Evolutionary conservation across 805 yeast species (phyloP).

Genomic region (Yarrowia sp.): DNA sequence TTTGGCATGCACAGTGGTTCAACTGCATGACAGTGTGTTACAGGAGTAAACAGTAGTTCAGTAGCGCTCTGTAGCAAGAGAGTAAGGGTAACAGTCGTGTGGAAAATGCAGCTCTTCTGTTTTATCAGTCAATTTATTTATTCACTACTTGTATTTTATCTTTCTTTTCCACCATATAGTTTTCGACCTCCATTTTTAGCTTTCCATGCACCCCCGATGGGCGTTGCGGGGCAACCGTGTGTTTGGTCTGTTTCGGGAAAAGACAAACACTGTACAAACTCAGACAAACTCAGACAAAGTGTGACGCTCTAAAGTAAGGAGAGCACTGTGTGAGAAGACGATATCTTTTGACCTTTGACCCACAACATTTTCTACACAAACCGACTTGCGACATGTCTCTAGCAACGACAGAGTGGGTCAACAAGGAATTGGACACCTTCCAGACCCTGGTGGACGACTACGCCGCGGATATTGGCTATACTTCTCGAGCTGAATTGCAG

Average conservation of each 20-base stretch:
- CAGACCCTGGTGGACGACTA: slow-evolving; percentile 52
- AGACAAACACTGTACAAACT: slow-evolving; percentile 32
- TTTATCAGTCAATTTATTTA: no score
- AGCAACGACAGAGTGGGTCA: slow-evolving; percentile 63
- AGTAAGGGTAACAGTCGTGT: no score
- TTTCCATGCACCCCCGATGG: neutral
- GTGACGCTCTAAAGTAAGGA: neutral
- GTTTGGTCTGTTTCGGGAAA: slow-evolving; percentile 36
- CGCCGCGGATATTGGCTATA: slow-evolving; percentile 53
- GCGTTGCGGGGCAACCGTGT: slow-evolving; percentile 35
- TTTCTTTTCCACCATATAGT: no score
- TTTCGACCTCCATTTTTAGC: no score
- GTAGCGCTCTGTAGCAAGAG: no score
- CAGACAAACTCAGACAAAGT: neutral
- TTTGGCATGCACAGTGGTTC: no score
- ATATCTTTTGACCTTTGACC: neutral
- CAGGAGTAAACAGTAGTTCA: no score
- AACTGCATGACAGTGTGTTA: no score
- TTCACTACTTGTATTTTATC: no score
- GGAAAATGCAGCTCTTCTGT: no score
- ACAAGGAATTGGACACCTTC: slow-evolving; percentile 54
- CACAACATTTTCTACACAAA: neutral
- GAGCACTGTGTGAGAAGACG: neutral
- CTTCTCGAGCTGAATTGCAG: slow-evolving; percentile 53
- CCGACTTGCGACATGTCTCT: slow-evolving; percentile 26